These are phyloP conservation scores for Clonostachys byssicola DNA, from an alignment of 2,329 filamentous ascomycete genomes.

Conservation along the genomic window DNA sequence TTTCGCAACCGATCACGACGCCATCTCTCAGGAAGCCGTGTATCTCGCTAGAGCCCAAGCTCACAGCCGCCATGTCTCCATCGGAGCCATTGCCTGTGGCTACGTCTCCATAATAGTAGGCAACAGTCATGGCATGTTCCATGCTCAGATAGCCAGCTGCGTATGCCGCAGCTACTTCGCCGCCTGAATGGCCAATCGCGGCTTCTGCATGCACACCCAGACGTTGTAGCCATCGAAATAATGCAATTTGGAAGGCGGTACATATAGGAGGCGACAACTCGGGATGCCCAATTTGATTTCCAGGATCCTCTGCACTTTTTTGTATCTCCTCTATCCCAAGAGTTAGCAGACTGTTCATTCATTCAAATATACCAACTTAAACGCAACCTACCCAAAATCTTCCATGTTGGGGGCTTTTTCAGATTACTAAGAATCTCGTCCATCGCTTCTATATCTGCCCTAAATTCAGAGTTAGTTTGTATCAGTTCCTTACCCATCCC, in stretches of 20 bases:
- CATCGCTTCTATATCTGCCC: neutral
- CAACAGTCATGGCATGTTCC: constrained; percentile 36
- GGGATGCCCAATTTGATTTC: constrained; percentile 7
- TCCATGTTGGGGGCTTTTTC: neutral
- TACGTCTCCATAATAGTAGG: constrained; percentile 38
- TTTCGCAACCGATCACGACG: constrained; percentile 15
- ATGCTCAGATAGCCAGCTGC: constrained; percentile 26
- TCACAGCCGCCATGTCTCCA: constrained; percentile 22
- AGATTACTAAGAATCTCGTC: neutral
- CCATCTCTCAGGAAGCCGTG: constrained; percentile 11
- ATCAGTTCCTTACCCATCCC: constrained; percentile 1
- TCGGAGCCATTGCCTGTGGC: constrained; percentile 7
- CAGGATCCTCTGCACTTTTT: neutral
- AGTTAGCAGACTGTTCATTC: neutral
- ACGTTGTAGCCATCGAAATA: constrained; percentile 19
- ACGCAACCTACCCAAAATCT: neutral
- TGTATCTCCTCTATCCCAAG: neutral
- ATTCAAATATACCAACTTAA: neutral
- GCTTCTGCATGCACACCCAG: constrained; percentile 26
- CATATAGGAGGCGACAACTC: constrained; percentile 20
- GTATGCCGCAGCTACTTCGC: constrained; percentile 40
- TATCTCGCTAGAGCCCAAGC: neutral
- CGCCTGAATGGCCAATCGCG: constrained; percentile 39
- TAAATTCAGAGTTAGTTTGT: neutral
- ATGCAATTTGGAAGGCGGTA: constrained; percentile 26